These are phyloP conservation scores for Cucurbita maxima DNA, from an alignment of 306 rosid species.

Conservation along the genomic window DNA sequence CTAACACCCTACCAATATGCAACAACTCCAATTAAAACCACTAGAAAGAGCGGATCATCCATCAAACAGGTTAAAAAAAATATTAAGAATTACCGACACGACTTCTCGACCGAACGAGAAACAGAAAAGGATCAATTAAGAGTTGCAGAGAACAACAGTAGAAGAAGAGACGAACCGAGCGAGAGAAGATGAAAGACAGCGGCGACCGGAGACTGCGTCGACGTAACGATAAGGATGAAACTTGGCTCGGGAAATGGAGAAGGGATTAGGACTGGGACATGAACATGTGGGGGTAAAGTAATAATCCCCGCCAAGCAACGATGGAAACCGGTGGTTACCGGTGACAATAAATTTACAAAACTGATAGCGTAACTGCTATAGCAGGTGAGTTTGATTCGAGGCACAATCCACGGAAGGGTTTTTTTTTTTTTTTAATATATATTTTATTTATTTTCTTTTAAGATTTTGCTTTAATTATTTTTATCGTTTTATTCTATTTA, in stretches of 20 bases:
- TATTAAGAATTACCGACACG: background rate
- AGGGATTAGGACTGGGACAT: background rate
- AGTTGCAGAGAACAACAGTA: background rate
- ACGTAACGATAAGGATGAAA: conserved; percentile 24
- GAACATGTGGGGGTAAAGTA: background rate
- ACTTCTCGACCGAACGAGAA: background rate
- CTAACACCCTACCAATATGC: background rate
- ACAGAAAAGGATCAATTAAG: background rate
- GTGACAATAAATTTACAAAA: background rate
- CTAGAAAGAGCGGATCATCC: background rate
- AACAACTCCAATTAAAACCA: background rate
- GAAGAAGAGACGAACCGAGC: conserved; percentile 19
- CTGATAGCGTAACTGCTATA: background rate
- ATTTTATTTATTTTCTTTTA: too few relatives aligned
- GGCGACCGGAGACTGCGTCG: conserved; percentile 9
- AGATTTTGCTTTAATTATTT: too few relatives aligned
- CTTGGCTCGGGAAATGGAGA: background rate
- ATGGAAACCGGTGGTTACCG: conserved; percentile 29
- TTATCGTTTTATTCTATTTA: too few relatives aligned
- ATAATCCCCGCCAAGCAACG: conserved; percentile 1
- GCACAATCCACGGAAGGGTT: too few relatives aligned
- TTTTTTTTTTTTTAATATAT: too few relatives aligned
- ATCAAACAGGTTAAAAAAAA: background rate
- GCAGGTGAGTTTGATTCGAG: too few relatives aligned
- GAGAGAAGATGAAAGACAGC: conserved; percentile 11